Evolutionary conservation across 345 rosid genomes (phyloP).

Genomic region (Laguncularia racemosa): DNA sequence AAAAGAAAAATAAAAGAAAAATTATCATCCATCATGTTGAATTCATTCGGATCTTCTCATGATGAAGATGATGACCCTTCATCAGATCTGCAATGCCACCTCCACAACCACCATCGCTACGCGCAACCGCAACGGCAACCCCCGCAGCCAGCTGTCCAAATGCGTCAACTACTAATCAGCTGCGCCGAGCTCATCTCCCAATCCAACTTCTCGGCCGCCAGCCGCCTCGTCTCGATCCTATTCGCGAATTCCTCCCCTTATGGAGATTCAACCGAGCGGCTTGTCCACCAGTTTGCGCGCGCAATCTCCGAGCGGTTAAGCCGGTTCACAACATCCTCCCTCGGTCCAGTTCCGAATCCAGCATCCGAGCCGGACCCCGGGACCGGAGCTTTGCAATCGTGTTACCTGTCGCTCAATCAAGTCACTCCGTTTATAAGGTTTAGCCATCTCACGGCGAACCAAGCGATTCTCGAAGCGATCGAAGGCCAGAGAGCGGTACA

Average conservation of each 20-base stretch:
- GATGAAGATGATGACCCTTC: conserved; percentile 26
- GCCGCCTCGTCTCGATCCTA: conserved; percentile 48
- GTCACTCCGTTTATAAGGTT: conserved; percentile 83
- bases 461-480: conserved; percentile 78
- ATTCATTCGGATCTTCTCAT: background rate
- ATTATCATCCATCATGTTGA: background rate
- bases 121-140: conserved; percentile 5
- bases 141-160: conserved; percentile 30
- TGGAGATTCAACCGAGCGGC: conserved; percentile 75
- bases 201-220: conserved; percentile 69
- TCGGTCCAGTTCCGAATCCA: background rate
- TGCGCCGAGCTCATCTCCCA: conserved; percentile 66
- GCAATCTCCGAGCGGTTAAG: conserved; percentile 71
- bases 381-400: conserved; percentile 39
- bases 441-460: conserved; percentile 89
- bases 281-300: conserved; percentile 62
- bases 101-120: conserved; percentile 9
- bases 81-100: conserved; percentile 30
- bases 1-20: conserved; percentile 3
- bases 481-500: conserved; percentile 57
- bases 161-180: conserved; percentile 63
- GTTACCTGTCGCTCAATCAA: conserved; percentile 79
- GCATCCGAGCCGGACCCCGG: conserved; percentile 6
- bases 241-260: conserved; percentile 55
- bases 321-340: conserved; percentile 17